phyloP scores from a whole-genome alignment of 495 filamentous ascomycete genomes.

The Penicillium alfredii region DNA sequence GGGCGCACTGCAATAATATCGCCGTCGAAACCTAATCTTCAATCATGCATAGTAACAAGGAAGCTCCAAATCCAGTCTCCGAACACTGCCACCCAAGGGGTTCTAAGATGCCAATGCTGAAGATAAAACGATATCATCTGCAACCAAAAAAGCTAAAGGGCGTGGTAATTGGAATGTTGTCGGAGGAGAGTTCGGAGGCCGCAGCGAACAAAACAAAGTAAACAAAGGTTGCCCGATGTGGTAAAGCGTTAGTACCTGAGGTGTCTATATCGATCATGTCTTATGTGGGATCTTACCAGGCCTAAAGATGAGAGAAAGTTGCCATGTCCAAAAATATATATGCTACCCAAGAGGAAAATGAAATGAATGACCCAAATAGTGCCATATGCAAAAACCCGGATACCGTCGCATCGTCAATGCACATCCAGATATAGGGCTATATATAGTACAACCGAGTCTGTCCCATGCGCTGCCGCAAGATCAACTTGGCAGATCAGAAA shows the following conservation, averaged over 20 bases:
- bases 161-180: too few species aligned
- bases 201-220: slow-evolving; percentile 23
- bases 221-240: slow-evolving; percentile 25
- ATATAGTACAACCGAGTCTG: slow-evolving; percentile 32
- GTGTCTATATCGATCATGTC: too few species aligned
- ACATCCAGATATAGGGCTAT: slow-evolving; percentile 26
- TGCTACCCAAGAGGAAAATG: neutral
- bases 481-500: slow-evolving; percentile 13
- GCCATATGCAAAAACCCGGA: slow-evolving; percentile 15
- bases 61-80: slow-evolving; percentile 4
- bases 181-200: too few species aligned
- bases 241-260: slow-evolving; percentile 18
- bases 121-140: slow-evolving; percentile 8
- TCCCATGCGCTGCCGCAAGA: slow-evolving; percentile 31
- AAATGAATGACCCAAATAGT: slow-evolving; percentile 6
- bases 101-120: neutral
- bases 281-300: too few species aligned
- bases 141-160: slow-evolving; percentile 7
- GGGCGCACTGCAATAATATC: slow-evolving; percentile 4
- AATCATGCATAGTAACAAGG: slow-evolving; percentile 11
- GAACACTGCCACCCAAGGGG: slow-evolving; percentile 3
- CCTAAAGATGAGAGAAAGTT: too few species aligned
- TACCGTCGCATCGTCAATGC: slow-evolving; percentile 23
- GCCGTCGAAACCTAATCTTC: slow-evolving; percentile 4
- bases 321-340: too few species aligned